Conservation (phyloP, 305 asterid genomes). For the Ilex paraguariensis region DNA sequence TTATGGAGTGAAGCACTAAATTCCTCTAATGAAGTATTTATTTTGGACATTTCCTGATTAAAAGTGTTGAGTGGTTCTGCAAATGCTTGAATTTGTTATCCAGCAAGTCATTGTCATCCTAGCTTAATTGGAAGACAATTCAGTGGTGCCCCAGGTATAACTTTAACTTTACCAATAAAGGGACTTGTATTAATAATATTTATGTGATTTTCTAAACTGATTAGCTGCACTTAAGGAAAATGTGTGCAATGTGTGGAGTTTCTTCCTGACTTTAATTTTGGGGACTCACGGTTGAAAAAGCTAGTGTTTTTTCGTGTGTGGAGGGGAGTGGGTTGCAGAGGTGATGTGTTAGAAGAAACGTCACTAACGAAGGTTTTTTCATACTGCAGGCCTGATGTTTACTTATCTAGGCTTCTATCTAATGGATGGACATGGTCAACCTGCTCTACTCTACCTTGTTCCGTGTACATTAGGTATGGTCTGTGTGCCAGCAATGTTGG, state of each 20-base stretch:
- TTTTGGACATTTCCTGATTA: no score
- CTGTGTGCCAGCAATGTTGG: conserved; percentile 1
- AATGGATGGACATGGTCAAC: conserved; percentile 95
- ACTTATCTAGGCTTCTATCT: conserved; percentile 82
- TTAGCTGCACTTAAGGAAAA: no score
- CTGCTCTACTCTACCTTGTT: conserved; percentile 93
- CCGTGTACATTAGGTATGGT: conserved; percentile 85
- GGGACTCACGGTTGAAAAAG: not conserved
- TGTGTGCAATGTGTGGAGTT: not conserved
- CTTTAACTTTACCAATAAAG: no score
- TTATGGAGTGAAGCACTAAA: no score
- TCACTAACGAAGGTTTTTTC: no score
- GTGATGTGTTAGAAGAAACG: no score
- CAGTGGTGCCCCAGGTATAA: no score
- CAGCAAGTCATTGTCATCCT: not conserved
- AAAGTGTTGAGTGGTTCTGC: no score
- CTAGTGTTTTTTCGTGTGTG: not conserved
- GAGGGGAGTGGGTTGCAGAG: not conserved
- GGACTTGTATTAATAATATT: not conserved
- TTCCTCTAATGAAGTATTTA: no score
- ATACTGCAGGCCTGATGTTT: conserved; percentile 59
- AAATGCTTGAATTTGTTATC: no score
- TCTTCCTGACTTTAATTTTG: conserved; percentile 5
- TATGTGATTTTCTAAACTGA: no score
- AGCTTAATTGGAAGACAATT: no score